phyloP scores from a whole-genome alignment of 164 flowering plant genomes.

The Aristolochia fimbriata region DNA sequence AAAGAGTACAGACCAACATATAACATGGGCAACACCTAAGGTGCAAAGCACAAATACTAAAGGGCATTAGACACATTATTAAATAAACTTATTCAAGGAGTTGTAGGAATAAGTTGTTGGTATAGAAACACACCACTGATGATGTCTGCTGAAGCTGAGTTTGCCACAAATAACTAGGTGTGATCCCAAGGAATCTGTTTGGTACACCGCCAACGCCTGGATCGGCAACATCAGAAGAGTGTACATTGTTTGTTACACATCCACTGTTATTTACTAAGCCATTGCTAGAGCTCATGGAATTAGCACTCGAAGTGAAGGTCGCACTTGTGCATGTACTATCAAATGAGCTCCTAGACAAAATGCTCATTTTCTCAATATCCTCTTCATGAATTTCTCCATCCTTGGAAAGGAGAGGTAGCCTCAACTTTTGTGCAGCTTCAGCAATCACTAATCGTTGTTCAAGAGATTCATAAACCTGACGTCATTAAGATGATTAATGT shows the following conservation, averaged over 20 bases:
- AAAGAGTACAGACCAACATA: not conserved
- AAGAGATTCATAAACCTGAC: conserved; percentile 73
- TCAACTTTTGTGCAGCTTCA: conserved; percentile 88
- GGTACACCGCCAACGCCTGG: conserved; percentile 95
- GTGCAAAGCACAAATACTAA: not conserved
- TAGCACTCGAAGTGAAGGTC: conserved; percentile 57
- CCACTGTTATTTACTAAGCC: conserved; percentile 29
- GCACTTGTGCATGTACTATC: conserved; percentile 75
- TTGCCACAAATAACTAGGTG: conserved; percentile 76
- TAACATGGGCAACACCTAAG: not conserved
- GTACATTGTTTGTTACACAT: conserved; percentile 22
- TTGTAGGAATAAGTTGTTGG: not conserved
- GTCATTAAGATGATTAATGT: not conserved
- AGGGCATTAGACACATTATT: not conserved
- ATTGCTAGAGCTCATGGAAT: conserved; percentile 49
- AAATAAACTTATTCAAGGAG: not conserved
- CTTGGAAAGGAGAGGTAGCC: conserved; percentile 88
- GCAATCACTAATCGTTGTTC: conserved; percentile 78
- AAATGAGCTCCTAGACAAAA: conserved; percentile 72
- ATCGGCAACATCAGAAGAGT: conserved; percentile 36
- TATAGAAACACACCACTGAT: conserved; percentile 38
- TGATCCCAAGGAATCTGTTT: conserved; percentile 83
- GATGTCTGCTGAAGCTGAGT: conserved; percentile 59
- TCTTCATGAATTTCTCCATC: conserved; percentile 94
- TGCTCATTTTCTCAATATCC: conserved; percentile 86